A percentile compares a stretch with the other conserved stretches of the same genome.
phyloP scores from a whole-genome alignment of 768 basidiomycete species.

The Boletus rubroflammeus region DNA sequence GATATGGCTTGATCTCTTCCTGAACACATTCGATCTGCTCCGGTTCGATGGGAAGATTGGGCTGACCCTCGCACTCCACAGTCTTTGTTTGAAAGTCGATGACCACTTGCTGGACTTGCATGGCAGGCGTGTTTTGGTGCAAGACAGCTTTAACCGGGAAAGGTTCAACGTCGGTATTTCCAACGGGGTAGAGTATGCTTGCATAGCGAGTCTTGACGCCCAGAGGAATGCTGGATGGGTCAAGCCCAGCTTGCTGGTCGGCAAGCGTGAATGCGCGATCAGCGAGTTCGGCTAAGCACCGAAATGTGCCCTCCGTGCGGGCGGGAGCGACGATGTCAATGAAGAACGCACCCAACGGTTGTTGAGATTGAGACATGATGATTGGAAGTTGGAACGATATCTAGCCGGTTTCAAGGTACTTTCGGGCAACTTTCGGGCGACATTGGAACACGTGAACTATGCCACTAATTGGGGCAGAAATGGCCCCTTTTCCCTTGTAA shows the following conservation, averaged over 20 bases:
- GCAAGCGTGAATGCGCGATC: conserved; percentile 18
- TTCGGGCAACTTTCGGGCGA: no score
- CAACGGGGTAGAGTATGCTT: conserved; percentile 13
- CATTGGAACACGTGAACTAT: not conserved
- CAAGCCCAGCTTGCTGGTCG: not conserved
- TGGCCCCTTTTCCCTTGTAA: no score
- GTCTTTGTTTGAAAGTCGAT: conserved; percentile 20
- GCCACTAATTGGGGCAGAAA: no score
- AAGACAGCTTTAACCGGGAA: conserved; percentile 15
- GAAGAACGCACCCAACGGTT: conserved; percentile 10
- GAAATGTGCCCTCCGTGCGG: conserved; percentile 3
- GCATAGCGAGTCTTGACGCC: conserved; percentile 12
- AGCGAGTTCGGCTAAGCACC: conserved; percentile 15
- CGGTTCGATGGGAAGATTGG: conserved; percentile 15
- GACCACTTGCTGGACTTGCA: conserved; percentile 9
- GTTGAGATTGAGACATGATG: conserved; percentile 13
- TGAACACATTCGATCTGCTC: conserved; percentile 16
- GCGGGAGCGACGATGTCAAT: conserved; percentile 10
- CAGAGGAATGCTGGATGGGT: not conserved
- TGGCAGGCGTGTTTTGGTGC: conserved; percentile 6
- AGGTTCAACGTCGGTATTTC: not conserved
- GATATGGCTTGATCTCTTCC: conserved; percentile 13
- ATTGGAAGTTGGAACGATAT: not conserved
- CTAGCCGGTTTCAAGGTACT: not conserved
- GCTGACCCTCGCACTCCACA: conserved; percentile 8